Conservation (phyloP, 2,329 filamentous ascomycete species). For the Cyphellophora attinorum region DNA sequence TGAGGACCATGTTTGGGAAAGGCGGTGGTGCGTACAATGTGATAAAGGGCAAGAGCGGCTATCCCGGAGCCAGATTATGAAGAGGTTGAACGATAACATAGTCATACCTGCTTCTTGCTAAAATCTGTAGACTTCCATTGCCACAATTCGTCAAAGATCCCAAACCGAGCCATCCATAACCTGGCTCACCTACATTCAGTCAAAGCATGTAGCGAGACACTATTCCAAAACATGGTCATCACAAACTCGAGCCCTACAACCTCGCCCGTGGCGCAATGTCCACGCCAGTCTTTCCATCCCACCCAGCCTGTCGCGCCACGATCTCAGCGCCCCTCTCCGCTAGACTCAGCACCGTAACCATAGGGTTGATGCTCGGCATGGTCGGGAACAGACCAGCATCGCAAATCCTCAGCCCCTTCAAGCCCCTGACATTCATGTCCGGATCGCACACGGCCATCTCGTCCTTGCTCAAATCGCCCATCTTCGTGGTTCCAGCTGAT, state of each 20-base stretch:
- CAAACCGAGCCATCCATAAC: too few relatives aligned
- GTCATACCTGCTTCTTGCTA: too few relatives aligned
- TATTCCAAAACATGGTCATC: too few relatives aligned
- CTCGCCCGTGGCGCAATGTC: too few relatives aligned
- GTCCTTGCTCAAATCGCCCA: conserved; percentile 65
- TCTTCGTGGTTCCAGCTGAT: conserved; percentile 82
- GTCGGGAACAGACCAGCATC: conserved; percentile 84
- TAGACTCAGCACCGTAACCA: conserved; percentile 78
- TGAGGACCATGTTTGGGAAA: conserved; percentile 39
- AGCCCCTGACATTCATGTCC: conserved; percentile 60
- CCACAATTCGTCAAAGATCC: too few relatives aligned
- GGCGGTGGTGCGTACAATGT: conserved; percentile 25
- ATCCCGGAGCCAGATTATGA: conserved; percentile 10
- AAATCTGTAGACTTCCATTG: too few relatives aligned
- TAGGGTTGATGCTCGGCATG: conserved; percentile 79
- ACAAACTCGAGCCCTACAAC: too few relatives aligned
- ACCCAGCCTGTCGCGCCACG: conserved; percentile 63
- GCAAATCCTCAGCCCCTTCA: conserved; percentile 67
- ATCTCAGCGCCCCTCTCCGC: conserved; percentile 79
- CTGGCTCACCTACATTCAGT: too few relatives aligned
- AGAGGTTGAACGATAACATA: too few relatives aligned
- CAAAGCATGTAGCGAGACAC: too few relatives aligned
- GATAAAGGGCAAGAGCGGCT: conserved; percentile 25
- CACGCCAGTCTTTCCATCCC: conserved; percentile 30
- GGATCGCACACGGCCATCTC: conserved; percentile 70